These are phyloP conservation scores for Triangularia setosa DNA, from an alignment of 2,329 filamentous ascomycete genomes.

Conservation along the genomic window DNA sequence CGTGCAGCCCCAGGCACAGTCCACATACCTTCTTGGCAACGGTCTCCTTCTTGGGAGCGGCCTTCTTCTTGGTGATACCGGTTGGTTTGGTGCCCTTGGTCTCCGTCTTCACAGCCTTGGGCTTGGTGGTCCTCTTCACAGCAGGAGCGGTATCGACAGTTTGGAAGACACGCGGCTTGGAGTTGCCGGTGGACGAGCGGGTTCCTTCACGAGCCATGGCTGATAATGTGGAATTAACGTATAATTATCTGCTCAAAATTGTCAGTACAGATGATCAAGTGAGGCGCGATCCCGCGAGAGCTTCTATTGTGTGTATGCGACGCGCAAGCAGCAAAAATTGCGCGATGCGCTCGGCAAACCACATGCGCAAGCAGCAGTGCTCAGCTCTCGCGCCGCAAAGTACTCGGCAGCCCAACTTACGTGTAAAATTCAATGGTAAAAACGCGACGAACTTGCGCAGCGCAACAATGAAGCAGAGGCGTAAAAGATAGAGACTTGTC, in stretches of 20 bases:
- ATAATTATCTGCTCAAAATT: neutral
- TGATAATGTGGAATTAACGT: slow-evolving; percentile 1
- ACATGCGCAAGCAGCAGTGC: neutral
- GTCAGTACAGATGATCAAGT: slow-evolving; percentile 4
- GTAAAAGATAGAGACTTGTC: neutral
- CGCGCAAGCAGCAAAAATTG: neutral
- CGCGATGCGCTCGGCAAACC: neutral
- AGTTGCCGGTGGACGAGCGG: slow-evolving; percentile 50
- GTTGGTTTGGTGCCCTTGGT: slow-evolving; percentile 31
- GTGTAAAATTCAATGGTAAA: neutral
- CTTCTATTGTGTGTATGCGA: neutral
- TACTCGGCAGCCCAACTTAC: neutral
- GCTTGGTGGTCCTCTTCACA: slow-evolving; percentile 39
- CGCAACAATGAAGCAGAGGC: neutral
- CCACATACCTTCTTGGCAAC: slow-evolving; percentile 31
- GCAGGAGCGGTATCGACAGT: slow-evolving; percentile 45
- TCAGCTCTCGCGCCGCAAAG: neutral
- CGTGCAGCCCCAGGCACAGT: neutral
- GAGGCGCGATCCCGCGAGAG: neutral
- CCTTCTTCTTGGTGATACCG: slow-evolving; percentile 37
- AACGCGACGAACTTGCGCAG: neutral
- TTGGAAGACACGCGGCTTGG: slow-evolving; percentile 49
- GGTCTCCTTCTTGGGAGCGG: slow-evolving; percentile 34
- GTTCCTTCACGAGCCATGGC: slow-evolving; percentile 49
- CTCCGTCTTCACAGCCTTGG: slow-evolving; percentile 27